Percentiles rank a stretch among this genome's conserved stretches.
Conservation (phyloP, 495 filamentous ascomycete species). For the Neurospora sp. region DNA sequence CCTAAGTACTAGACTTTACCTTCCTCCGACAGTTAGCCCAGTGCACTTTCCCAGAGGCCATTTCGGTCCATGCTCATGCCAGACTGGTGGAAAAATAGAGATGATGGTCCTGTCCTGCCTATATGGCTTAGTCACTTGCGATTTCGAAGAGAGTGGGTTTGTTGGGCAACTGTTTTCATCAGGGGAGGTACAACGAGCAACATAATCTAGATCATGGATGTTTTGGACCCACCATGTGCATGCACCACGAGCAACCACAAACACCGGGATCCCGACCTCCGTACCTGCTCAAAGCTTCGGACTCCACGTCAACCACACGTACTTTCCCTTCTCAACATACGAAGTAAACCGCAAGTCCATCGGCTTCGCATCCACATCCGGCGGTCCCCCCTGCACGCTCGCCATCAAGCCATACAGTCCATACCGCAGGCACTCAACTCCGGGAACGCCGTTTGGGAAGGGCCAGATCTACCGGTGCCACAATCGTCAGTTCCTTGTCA, state of each 20-base stretch:
- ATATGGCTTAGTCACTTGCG: neutral
- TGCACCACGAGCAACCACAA: neutral
- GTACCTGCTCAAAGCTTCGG: neutral
- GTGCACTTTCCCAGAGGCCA: neutral
- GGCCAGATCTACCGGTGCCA: constrained; percentile 8
- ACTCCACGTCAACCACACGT: constrained; percentile 17
- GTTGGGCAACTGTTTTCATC: neutral
- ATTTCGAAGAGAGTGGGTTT: neutral
- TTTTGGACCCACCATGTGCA: neutral
- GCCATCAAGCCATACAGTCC: constrained; percentile 19
- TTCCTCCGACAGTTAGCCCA: neutral
- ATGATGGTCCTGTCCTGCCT: neutral
- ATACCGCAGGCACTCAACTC: constrained; percentile 7
- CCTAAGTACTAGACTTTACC: neutral
- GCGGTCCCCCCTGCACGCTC: constrained; percentile 4
- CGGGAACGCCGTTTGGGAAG: constrained; percentile 13
- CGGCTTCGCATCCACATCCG: constrained; percentile 1
- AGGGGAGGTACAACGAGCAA: neutral
- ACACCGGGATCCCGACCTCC: neutral
- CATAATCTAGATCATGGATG: neutral
- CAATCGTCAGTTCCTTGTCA: neutral
- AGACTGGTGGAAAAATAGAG: neutral
- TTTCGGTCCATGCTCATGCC: neutral
- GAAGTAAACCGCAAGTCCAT: constrained; percentile 5
- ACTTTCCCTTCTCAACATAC: constrained; percentile 10